These are phyloP conservation scores for Miscanthus lutarioriparius DNA, from an alignment of 176 grass and related monocot species.

Conservation along the genomic window DNA sequence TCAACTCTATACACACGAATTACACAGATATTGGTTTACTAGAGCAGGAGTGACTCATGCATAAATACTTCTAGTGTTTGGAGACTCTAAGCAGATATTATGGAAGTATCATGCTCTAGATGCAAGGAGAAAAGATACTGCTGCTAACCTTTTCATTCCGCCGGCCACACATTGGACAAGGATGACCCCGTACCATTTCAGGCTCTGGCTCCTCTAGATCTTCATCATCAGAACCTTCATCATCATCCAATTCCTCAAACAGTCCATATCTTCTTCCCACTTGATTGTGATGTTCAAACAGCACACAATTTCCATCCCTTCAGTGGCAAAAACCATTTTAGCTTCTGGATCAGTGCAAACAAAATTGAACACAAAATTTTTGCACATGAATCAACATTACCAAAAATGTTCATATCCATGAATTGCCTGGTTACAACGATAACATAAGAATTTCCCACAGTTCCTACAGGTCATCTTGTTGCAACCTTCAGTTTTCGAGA, in stretches of 20 bases:
- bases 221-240: conserved; percentile 6
- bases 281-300: conserved; percentile 19
- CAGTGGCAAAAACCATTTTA: conserved; percentile 5
- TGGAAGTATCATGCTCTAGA: background rate
- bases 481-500: conserved; percentile 70
- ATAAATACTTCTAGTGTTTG: conserved; percentile 7
- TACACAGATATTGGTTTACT: background rate
- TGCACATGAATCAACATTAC: conserved; percentile 26
- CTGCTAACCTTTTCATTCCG: conserved; percentile 51
- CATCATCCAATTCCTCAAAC: background rate
- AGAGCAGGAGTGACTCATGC: background rate
- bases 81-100: background rate
- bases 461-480: conserved; percentile 76
- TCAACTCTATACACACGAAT: background rate
- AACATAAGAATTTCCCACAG: conserved; percentile 72
- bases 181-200: background rate
- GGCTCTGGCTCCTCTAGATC: background rate
- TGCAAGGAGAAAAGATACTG: background rate
- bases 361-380: background rate
- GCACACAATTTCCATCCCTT: conserved; percentile 44
- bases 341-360: background rate
- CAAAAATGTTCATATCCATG: conserved; percentile 69
- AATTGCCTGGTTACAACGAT: conserved; percentile 67
- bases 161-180: conserved; percentile 56
- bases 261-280: background rate